Percentiles rank a stretch among this genome's conserved stretches.
Conservation (phyloP, 352 stramenopile species). For the Phytophthora podocarpi region DNA sequence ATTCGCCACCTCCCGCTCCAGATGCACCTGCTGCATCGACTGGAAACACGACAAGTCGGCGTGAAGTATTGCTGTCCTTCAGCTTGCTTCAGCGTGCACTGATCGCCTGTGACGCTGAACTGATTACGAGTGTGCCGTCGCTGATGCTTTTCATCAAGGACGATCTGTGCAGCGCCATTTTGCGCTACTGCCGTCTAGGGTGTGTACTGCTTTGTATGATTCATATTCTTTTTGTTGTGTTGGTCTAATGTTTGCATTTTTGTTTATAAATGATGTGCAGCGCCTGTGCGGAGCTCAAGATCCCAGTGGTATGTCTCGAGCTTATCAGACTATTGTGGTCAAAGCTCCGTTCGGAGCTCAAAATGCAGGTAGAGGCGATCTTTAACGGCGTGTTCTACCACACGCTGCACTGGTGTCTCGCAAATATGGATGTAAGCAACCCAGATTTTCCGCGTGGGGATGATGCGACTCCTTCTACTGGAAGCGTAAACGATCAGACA, state of each 20-base stretch:
- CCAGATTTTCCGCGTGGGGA: constrained; percentile 59
- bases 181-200: constrained; percentile 77
- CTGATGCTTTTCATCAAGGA: constrained; percentile 87
- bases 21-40: constrained; percentile 17
- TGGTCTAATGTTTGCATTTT: constrained; percentile 1
- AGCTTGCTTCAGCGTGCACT: constrained; percentile 63
- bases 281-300: constrained; percentile 57
- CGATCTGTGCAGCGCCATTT: constrained; percentile 75
- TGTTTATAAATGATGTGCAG: constrained; percentile 24
- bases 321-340: constrained; percentile 79
- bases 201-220: constrained; percentile 24
- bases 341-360: constrained; percentile 69
- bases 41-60: constrained; percentile 36
- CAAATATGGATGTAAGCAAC: constrained; percentile 66
- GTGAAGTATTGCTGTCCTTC: constrained; percentile 78
- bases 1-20: constrained; percentile 25
- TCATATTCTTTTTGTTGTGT: not conserved
- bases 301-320: constrained; percentile 61
- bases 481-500: not conserved
- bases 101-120: constrained; percentile 52
- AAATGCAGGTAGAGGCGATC: constrained; percentile 83
- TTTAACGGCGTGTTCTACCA: constrained; percentile 75
- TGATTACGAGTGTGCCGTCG: constrained; percentile 59
- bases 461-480: constrained; percentile 14
- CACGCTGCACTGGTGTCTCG: constrained; percentile 70